Base-by-base conservation (phyloP, 352 stramenopile genomes). In the Phytopythium vexans region DNA sequence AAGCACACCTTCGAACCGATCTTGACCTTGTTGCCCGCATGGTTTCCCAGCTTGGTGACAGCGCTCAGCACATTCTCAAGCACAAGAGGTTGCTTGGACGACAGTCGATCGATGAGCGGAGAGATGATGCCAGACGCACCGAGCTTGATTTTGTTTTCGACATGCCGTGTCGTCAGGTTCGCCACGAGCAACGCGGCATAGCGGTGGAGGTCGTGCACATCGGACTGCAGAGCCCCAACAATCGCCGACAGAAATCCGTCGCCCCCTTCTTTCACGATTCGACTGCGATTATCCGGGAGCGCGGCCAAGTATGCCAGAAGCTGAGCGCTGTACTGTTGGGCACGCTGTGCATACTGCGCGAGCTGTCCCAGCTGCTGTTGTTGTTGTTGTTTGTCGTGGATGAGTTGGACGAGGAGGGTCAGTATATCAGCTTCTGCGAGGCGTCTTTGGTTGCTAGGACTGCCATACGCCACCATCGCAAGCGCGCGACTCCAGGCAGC, bases 1-100 rank as follows among this genome's bases (percentile, higher is more conserved):
- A 92, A 89, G 41, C 76, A 84, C 8, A 90, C 61, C 12, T 86
- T 88, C 3, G 70, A 77, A 4, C 82, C 80, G 15, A 90, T 70
- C 36, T 89, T 89, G 47, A 90, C 77, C 50, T 90, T 88, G 59
- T 92, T 92, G 12, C 82, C 82, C 5, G 76, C 71, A 41, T 89
- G 77, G 15, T 64, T 81, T 4, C 79, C 82, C 3, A 92, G 70
- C 51, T 90, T 89, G 32, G 75, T 68, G 33, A 89, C 64, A 1
- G 79, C 82, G 12, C 77, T 66, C 9, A 89, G 48, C 3, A 90
- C 75, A 41, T 89, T 90, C 41, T 90, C 82, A 1, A 92, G 45
- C 0, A 92, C 77, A 41, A 86, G 71, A 3, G 69, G 52, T 1
- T 88, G 70, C 42, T 89, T 86, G 9, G 79, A 90, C 4, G 76